A percentile compares a stretch with the other conserved stretches of the same genome.
Evolutionary conservation across 768 basidiomycete species (phyloP).

Genomic region (Tylopilus felleus): DNA sequence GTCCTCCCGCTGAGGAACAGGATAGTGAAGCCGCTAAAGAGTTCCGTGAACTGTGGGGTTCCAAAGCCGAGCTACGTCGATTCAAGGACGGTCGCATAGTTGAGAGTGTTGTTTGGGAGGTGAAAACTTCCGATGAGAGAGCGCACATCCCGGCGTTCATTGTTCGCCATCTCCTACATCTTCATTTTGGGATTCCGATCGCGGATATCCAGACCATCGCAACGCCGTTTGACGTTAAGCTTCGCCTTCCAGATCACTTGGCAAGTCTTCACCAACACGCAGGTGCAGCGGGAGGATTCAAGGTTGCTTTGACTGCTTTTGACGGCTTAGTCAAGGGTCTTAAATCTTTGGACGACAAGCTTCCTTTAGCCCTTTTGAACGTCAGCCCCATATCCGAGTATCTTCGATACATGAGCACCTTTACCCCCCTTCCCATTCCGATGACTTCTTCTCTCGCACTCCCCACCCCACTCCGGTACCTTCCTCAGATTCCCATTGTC

Average conservation of each 20-base stretch:
- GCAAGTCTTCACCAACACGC: conserved; percentile 35
- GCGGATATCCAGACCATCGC: conserved; percentile 59
- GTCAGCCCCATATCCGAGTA: conserved; percentile 70
- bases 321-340: conserved; percentile 73
- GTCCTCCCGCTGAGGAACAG: conserved; percentile 69
- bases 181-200: conserved; percentile 67
- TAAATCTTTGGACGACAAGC: conserved; percentile 63
- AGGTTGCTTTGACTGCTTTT: conserved; percentile 72
- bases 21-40: conserved; percentile 46
- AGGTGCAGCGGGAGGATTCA: conserved; percentile 55
- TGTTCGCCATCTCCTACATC: conserved; percentile 66
- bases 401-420: conserved; percentile 80
- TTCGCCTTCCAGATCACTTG: conserved; percentile 57
- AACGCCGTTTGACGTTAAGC: conserved; percentile 50
- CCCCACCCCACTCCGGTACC: conserved; percentile 59
- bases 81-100: conserved; percentile 94
- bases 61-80: conserved; percentile 85
- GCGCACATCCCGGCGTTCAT: conserved; percentile 73
- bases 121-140: conserved; percentile 75
- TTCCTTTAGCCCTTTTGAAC: conserved; percentile 77
- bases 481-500: conserved; percentile 68
- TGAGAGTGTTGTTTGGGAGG: conserved; percentile 97
- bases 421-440: conserved; percentile 75
- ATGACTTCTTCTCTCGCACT: conserved; percentile 46
- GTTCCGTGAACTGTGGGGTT: conserved; percentile 89